Evolutionary conservation across 2,329 filamentous ascomycete genomes (phyloP), one percentile per base, ranked within the genome.

Genomic region (Aspergillus pseudotamarii): DNA sequence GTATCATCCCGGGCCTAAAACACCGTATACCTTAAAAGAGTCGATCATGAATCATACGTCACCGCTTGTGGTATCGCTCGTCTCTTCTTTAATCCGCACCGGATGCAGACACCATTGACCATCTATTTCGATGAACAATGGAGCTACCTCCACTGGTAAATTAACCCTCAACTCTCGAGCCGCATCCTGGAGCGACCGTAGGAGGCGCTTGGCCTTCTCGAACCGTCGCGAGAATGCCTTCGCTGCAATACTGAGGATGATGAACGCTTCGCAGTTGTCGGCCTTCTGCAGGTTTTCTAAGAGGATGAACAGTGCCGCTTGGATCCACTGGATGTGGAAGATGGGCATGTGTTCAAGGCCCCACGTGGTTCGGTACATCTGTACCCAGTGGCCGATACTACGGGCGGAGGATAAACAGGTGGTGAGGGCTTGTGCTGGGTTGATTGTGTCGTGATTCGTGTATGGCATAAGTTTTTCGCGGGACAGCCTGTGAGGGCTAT

Each of bases 331-430:
- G 38, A 74, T 68, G 53, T 72, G 71, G 56, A 66, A 70, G 9
- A 70, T 70, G 5, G 74, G 72, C 62, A 77, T 75, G 56, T 71
- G 72, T 50, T 77, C 73, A 19, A 71, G 62, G 6, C 71, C 70
- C 75, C 76, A 77, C 12, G 67, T 63, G 14, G 69, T 60, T 21
- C 72, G 71, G 58, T 73, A 68, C 30, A 69, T 64, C 10, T 69
- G 69, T 6, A 72, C 69, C 34, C 75, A 66, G 19, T 69, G 64
- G 16, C 71, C 71, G 55, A 73, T 69, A 6, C 65, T 68, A 51
- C 69, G 68, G 9, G 74, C 71, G 6, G 71, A 72, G 12, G 68
- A 64, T 4, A 76, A 61, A 30, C 70, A 72, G 3, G 61, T 60
- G 21, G 69, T 55, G 43, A 66, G 59, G 41, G 66, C 62, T 10